Base-by-base conservation (phyloP, 257 asterid species). In the Gynochthodes officinalis region DNA sequence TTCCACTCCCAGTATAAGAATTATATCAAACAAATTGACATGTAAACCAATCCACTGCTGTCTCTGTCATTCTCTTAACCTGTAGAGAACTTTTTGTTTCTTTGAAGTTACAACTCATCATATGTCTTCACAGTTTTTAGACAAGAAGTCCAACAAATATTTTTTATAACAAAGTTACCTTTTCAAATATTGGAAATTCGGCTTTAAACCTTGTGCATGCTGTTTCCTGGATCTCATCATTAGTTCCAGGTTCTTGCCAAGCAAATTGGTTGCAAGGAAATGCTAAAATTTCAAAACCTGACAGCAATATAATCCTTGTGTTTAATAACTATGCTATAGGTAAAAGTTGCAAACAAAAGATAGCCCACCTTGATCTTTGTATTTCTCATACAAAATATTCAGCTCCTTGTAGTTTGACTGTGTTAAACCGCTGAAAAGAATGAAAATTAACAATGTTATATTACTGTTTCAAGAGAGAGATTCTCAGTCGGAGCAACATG, bases 211-310 rank as follows among this genome's bases (percentile, higher is more conserved):
- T 84, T 58, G 88, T 82, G 85, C 96, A 93, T 25, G 80, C 96
- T 67, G 91, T 73, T 82, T 87, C 89, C 81, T 80, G 77, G 72
- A 93, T 93, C 81, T 93, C 90, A 61, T 86, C 90, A 72, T 82
- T 90, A 30, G 86, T 90, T 81, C 97, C 98, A 8, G 97, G 97
- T 76, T 93, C 97, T 86, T 93, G 98, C 72, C 84, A 86, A 71
- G 76, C 89, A 78, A 92, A 92, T 81, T 92, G 98, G 71, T 92
- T 92, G 87, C 97, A 92, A 73, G 98, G 98, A 89, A 92, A 92
- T 70, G 97, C 98, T 19, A 92, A 84, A 35, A 92, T 85, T 82
- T 92, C 98, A 3, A 92, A 81, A 76, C 91, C 98, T 92, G 80
- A 58, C 19, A 71, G 67, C 28, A 32, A 60, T 28, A 14, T 9